A percentile compares a stretch with the other conserved stretches of the same genome.
These are phyloP conservation scores for Herpotrichia juniperi DNA, from an alignment of 2,329 filamentous ascomycete species.

Conservation along the genomic window DNA sequence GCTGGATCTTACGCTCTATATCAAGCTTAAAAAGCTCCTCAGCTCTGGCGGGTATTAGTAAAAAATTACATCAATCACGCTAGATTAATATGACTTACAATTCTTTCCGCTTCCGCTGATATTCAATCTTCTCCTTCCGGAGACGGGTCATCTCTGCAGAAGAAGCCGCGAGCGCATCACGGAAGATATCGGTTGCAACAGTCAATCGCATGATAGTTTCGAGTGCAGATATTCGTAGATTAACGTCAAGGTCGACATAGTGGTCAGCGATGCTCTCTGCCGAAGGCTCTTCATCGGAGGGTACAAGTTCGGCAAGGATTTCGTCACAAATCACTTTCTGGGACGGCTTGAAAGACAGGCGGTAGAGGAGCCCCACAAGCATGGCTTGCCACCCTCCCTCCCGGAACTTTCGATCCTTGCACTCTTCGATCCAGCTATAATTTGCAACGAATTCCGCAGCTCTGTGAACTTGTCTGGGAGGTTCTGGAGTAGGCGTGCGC, in stretches of 20 bases:
- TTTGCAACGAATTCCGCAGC: conserved; percentile 77
- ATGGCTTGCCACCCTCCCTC: conserved; percentile 92
- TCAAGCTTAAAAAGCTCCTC: conserved; percentile 75
- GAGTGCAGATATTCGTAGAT: conserved; percentile 78
- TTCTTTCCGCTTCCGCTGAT: conserved; percentile 76
- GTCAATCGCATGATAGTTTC: conserved; percentile 88
- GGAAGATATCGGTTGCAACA: conserved; percentile 82
- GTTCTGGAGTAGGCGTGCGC: conserved; percentile 46
- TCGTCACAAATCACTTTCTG: conserved; percentile 76
- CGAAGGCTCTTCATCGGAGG: conserved; percentile 75
- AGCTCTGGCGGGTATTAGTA: conserved; percentile 54
- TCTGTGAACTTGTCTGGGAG: conserved; percentile 57
- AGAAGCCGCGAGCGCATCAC: conserved; percentile 89
- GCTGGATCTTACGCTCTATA: conserved; percentile 73
- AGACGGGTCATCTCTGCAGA: conserved; percentile 93
- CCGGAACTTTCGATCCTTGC: conserved; percentile 82
- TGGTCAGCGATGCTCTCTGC: conserved; percentile 73
- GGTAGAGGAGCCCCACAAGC: conserved; percentile 83
- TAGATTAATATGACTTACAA: conserved; percentile 51
- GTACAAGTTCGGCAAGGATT: conserved; percentile 80
- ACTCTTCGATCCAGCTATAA: conserved; percentile 84
- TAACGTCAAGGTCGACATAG: conserved; percentile 80
- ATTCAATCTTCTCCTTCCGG: conserved; percentile 94
- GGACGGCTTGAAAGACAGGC: conserved; percentile 77
- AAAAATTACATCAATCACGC: not conserved